These are phyloP conservation scores for Arthrobotrys iridis DNA, from an alignment of 2,329 filamentous ascomycete species.

Conservation along the genomic window DNA sequence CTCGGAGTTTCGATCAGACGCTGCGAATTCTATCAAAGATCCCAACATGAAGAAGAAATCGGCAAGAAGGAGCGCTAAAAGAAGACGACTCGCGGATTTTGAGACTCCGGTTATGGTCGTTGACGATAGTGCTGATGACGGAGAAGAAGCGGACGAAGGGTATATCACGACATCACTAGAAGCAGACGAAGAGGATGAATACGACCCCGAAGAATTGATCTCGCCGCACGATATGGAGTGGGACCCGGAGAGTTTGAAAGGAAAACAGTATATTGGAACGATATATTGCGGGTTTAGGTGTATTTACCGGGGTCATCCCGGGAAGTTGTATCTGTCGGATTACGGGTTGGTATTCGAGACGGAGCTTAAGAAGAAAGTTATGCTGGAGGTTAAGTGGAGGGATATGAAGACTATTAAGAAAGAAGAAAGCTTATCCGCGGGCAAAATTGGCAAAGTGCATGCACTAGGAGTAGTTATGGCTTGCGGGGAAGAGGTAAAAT, in stretches of 20 bases:
- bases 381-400: constrained; percentile 27
- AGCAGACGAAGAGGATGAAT: constrained; percentile 37
- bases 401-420: constrained; percentile 22
- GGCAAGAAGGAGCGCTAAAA: constrained; percentile 21
- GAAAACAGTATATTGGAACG: constrained; percentile 1
- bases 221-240: constrained; percentile 12
- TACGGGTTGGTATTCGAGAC: constrained; percentile 42
- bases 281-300: constrained; percentile 40
- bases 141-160: constrained; percentile 30
- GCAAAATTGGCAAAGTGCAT: constrained; percentile 30
- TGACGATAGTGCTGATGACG: constrained; percentile 23
- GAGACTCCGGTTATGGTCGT: constrained; percentile 36
- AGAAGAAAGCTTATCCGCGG: background rate
- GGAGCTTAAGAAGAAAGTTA: constrained; percentile 32
- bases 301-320: constrained; percentile 24
- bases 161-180: constrained; percentile 40
- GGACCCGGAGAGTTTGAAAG: constrained; percentile 19
- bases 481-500: constrained; percentile 22
- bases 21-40: constrained; percentile 28
- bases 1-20: constrained; percentile 34
- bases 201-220: constrained; percentile 46
- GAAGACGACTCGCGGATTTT: constrained; percentile 25
- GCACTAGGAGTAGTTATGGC: constrained; percentile 10
- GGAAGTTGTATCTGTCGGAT: constrained; percentile 30
- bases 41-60: constrained; percentile 26